Evolutionary conservation across 768 basidiomycete genomes (phyloP).

Genomic region (Mycena galopus): DNA sequence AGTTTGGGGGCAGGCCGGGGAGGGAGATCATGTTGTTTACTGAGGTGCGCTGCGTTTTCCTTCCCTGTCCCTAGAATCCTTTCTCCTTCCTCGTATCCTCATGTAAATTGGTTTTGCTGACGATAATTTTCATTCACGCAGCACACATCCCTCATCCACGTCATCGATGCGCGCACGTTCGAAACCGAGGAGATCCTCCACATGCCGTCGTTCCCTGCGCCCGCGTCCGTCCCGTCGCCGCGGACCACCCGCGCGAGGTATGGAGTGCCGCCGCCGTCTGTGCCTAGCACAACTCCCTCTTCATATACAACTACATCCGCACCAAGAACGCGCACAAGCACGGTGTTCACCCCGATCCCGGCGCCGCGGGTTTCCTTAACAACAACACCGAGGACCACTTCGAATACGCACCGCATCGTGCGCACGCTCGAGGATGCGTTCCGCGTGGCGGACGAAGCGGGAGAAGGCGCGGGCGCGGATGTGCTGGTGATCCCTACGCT

Average conservation of each 20-base stretch:
- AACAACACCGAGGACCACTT: too few species aligned
- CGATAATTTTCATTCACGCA: slow-evolving; percentile 47
- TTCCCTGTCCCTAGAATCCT: too few species aligned
- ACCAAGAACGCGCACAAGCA: too few species aligned
- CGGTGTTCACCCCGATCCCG: too few species aligned
- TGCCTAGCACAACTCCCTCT: neutral
- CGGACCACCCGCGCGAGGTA: neutral
- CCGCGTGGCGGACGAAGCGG: slow-evolving; percentile 54
- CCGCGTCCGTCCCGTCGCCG: slow-evolving; percentile 26
- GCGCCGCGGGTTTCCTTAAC: too few species aligned
- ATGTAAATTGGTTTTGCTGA: too few species aligned
- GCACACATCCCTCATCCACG: slow-evolving; percentile 87
- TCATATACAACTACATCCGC: too few species aligned
- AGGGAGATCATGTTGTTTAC: slow-evolving; percentile 91
- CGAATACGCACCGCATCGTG: slow-evolving; percentile 49
- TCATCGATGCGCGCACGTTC: slow-evolving; percentile 90
- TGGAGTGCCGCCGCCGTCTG: slow-evolving; percentile 18
- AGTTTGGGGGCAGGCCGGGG: slow-evolving; percentile 78
- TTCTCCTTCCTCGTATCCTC: too few species aligned
- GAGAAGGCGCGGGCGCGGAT: slow-evolving; percentile 64
- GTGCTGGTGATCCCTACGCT: slow-evolving; percentile 68
- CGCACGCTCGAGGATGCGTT: slow-evolving; percentile 72
- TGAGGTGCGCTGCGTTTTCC: slow-evolving; percentile 67
- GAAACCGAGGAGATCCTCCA: slow-evolving; percentile 79
- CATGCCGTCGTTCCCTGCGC: slow-evolving; percentile 57